Base-by-base conservation (phyloP, 139 green algal genomes). In the Ettlia oleoabundans region DNA sequence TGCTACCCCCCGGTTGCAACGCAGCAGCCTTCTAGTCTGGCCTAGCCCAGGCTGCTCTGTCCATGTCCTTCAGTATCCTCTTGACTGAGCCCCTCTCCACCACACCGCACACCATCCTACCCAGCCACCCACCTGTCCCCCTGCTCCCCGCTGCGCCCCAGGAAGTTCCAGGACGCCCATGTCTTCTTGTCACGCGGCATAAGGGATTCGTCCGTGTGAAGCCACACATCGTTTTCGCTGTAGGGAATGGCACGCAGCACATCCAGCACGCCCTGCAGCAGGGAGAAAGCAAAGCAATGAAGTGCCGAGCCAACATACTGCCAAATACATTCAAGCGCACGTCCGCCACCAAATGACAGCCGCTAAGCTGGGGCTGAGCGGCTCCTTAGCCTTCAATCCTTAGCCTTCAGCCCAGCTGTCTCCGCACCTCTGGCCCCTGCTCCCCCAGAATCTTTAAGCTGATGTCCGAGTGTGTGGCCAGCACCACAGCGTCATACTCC, bases 91-190 rank as follows among this genome's bases (percentile, higher is more conserved):
- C n/a, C n/a, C n/a, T n/a, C n/a, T n/a, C n/a, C n/a, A n/a, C n/a
- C n/a, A n/a, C n/a, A n/a, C n/a, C n/a, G n/a, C n/a, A n/a, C n/a
- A n/a, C n/a, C n/a, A n/a, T n/a, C n/a, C n/a, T n/a, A n/a, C n/a
- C n/a, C n/a, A n/a, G n/a, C n/a, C n/a, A n/a, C n/a, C n/a, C 78
- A 78, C 64, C 47, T 35, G 62, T 68, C 71, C 15, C 28, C 43
- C 32, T 64, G 68, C 2, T 40, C 52, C 4, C 65, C 41, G 35
- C 40, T 84, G 55, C 72, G 72, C 15, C 86, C 87, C 37, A 98
- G 78, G 84, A 94, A 96, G 88, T 99, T 99, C 96, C 96, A 99
- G 61, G 86, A 93, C 2, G 94, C 86, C 96, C 96, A 99, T 15
- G 87, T 85, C 47, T 89, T 89, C 37, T 86, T 81, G 65, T 77